A percentile compares a stretch with the other conserved stretches of the same genome.
These are phyloP conservation scores for Tolypocladium guangdongense DNA, from an alignment of 2,329 filamentous ascomycete species.

Conservation along the genomic window DNA sequence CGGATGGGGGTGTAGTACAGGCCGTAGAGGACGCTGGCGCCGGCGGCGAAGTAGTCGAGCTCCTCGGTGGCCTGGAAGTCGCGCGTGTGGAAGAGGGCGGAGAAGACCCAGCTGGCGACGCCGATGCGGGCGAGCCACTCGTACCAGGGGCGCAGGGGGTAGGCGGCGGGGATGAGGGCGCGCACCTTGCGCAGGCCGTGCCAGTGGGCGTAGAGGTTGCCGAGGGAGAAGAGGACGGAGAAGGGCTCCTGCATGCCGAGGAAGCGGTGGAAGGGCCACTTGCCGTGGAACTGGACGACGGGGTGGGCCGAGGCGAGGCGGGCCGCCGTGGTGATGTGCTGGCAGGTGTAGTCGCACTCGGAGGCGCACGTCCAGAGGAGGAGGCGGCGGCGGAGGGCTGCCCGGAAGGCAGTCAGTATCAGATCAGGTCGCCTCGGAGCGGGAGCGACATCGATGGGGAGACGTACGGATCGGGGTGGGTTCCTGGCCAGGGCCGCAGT, in stretches of 20 bases:
- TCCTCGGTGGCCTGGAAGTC: conserved; percentile 84
- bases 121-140: conserved; percentile 69
- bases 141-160: conserved; percentile 74
- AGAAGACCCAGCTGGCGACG: conserved; percentile 75
- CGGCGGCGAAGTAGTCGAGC: conserved; percentile 91
- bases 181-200: conserved; percentile 63
- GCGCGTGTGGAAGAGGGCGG: conserved; percentile 83
- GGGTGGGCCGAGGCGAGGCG: conserved; percentile 56
- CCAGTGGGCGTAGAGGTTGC: conserved; percentile 82
- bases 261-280: conserved; percentile 93
- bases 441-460: conserved; percentile 3
- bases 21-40: conserved; percentile 81
- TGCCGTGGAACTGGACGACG: conserved; percentile 90
- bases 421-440: not conserved
- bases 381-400: conserved; percentile 74
- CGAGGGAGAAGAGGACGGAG: conserved; percentile 82
- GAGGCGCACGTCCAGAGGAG: conserved; percentile 85
- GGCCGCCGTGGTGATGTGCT: conserved; percentile 73
- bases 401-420: not conserved
- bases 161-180: conserved; percentile 57
- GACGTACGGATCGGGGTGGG: conserved; percentile 59
- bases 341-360: conserved; percentile 97
- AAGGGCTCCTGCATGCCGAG: conserved; percentile 92
- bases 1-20: conserved; percentile 76
- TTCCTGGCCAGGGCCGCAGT: conserved; percentile 55